Base-by-base conservation (phyloP, 495 filamentous ascomycete genomes). In the Neurospora pannonica region DNA sequence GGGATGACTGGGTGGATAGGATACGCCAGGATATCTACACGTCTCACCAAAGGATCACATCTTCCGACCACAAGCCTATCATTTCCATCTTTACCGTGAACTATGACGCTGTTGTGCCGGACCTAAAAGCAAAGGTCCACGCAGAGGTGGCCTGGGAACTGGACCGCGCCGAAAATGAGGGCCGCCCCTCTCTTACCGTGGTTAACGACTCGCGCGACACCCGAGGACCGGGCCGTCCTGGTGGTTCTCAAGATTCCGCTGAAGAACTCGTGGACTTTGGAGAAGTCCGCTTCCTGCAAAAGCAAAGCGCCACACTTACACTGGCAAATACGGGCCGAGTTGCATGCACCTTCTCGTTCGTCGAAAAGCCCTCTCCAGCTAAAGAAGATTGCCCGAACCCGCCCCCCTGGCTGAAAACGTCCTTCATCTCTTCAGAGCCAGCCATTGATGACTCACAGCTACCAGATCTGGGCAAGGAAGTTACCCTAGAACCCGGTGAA, bases 51-150 rank as follows among this genome's bases (percentile, higher is more conserved):
- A 88, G 92, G 34, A 89, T 98, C 17, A 86, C 92, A 15, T 97
- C 97, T 3, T 98, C 95, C 5, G 97, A 99, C 80, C 97, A 99
- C 80, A 99, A 99, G 81, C 97, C 97, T 0, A 79, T 98, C 11
- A 88, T 89, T 74, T 92, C 93, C 10, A 83, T 92, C 2, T 98
- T 98, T 76, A 91, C 87, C 0, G 79, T 99, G 4, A 89, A 88
- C 21, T 97, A 94, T 78, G 92, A 97, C 74, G 92, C 92, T 4
- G 94, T 97, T 7, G 90, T 95, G 10, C 89, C 94, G 0, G 90
- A 94, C 21, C 83, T 97, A 34, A 97, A 95, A 80, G 87, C 92
- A 9, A 91, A 90, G 75, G 85, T 98, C 5, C 92, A 97, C 71
- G 89, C 92, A 76, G 95, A 97, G 79, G 92, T 98, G 15, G 95